Evolutionary conservation across 108 stramenopile genomes (phyloP), one percentile per base, ranked within the genome.

Genomic region (Stephanodiscus triporus): DNA sequence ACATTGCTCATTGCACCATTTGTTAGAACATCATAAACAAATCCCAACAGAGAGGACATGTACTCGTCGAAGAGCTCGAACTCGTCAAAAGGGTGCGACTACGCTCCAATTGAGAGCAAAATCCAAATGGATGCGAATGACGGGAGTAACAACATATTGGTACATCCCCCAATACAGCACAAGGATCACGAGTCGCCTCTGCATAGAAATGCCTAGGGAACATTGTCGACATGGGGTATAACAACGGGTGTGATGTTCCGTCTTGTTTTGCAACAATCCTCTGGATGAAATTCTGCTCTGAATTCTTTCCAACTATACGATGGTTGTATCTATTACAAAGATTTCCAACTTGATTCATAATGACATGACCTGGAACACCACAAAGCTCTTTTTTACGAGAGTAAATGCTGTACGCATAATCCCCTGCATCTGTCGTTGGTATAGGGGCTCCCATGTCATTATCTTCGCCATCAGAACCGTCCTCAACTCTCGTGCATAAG

Each of bases 211-310:
- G 66, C 8, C 45, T 24, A 2, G 66, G 66, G 20, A 68, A 54
- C 6, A 48, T 6, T 51, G 48, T 68, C 4, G 45, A 48, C 30
- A 29, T 54, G 20, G 53, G 29, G 14, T 68, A 68, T 30, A 68
- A 37, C 26, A 68, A 24, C 5, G 66, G 66, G 19, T 53, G 23
- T 10, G 66, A 68, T 27, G 37, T 37, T 24, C 66, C 66, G 9
- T 13, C 26, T 23, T 53, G 34, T 27, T 24, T 6, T 8, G 66
- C 22, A 19, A 68, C 66, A 48, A 68, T 27, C 47, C 47, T 34
- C 26, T 68, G 66, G 5, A 68, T 51, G 24, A 68, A 68, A 34
- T 68, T 47, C 53, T 55, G 50, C 66, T 68, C 50, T 10, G 27
- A 29, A 26, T 54, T 48, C 5, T 27, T 68, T 27, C 66, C 66